Evolutionary conservation across 2,329 filamentous ascomycete species (phyloP).

Genomic region (Aspergillus sp.): DNA sequence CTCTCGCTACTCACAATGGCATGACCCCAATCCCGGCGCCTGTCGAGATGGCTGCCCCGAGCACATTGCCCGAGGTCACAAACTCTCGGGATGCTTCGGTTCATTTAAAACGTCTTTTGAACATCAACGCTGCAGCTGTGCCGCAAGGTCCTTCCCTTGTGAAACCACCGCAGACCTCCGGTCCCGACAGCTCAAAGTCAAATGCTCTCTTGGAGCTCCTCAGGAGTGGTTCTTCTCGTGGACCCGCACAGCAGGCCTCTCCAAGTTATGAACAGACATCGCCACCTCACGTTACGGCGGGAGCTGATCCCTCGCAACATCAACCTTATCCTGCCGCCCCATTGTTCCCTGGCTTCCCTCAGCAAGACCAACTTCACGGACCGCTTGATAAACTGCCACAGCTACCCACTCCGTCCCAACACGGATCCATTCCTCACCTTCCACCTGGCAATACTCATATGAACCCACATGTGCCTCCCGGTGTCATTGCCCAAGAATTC

Average conservation of each 20-base stretch:
- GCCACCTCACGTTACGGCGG: slow-evolving; percentile 54
- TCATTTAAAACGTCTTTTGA: slow-evolving; percentile 53
- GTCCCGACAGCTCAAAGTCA: slow-evolving; percentile 42
- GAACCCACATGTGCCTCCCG: slow-evolving; percentile 10
- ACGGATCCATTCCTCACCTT: slow-evolving; percentile 11
- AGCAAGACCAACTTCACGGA: slow-evolving; percentile 29
- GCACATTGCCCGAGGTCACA: slow-evolving; percentile 43
- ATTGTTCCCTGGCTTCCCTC: slow-evolving; percentile 39
- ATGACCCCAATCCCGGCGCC: slow-evolving; percentile 19
- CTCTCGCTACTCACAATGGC: slow-evolving; percentile 19
- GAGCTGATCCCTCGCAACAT: slow-evolving; percentile 54
- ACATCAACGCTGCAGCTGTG: slow-evolving; percentile 31
- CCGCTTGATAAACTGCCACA: background rate
- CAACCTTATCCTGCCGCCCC: slow-evolving; percentile 54
- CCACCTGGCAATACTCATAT: slow-evolving; percentile 8
- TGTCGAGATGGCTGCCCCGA: slow-evolving; percentile 29
- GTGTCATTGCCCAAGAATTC: slow-evolving; percentile 11
- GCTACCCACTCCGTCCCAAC: background rate
- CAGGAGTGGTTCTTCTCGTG: slow-evolving; percentile 38
- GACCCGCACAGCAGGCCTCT: slow-evolving; percentile 24
- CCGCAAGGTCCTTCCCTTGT: slow-evolving; percentile 12
- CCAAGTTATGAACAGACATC: slow-evolving; percentile 50
- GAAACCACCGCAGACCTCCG: slow-evolving; percentile 19
- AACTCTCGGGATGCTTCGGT: slow-evolving; percentile 45
- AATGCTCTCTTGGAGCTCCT: slow-evolving; percentile 60